Percentiles rank a stretch among this genome's conserved stretches.
Conservation (phyloP, 2,329 filamentous ascomycete species). For the Fonsecaea nubica region DNA sequence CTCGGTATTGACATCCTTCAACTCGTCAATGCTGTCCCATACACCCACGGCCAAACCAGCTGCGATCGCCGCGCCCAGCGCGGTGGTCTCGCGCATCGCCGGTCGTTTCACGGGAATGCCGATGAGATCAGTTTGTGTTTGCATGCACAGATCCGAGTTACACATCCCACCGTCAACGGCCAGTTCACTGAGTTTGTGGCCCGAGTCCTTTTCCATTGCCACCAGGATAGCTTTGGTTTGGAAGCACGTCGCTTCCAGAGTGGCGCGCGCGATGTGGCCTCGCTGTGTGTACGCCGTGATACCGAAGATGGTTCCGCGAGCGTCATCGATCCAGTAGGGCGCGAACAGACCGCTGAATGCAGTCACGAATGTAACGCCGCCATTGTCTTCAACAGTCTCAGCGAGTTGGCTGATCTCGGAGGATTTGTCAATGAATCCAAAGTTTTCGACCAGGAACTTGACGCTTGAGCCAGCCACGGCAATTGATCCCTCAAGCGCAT, state of each 20-base stretch:
- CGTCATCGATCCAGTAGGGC: slow-evolving; percentile 94
- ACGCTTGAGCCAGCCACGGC: slow-evolving; percentile 82
- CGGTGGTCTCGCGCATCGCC: slow-evolving; percentile 87
- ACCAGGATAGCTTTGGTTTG: slow-evolving; percentile 91
- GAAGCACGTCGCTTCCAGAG: slow-evolving; percentile 88
- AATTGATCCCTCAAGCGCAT: slow-evolving; percentile 83
- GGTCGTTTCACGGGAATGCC: slow-evolving; percentile 83
- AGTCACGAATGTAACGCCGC: slow-evolving; percentile 84
- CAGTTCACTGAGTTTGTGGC: slow-evolving; percentile 74
- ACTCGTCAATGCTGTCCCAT: slow-evolving; percentile 76
- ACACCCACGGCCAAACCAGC: slow-evolving; percentile 83
- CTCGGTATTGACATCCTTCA: slow-evolving; percentile 73
- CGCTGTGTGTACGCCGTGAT: slow-evolving; percentile 84
- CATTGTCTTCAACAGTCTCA: slow-evolving; percentile 73
- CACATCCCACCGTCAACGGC: slow-evolving; percentile 90
- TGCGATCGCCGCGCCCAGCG: slow-evolving; percentile 85
- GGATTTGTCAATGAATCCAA: slow-evolving; percentile 67
- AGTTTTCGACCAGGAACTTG: slow-evolving; percentile 73
- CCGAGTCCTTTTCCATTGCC: slow-evolving; percentile 87
- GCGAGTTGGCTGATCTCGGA: slow-evolving; percentile 70
- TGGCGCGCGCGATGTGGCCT: slow-evolving; percentile 86
- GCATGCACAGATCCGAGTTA: slow-evolving; percentile 88
- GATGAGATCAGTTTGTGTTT: slow-evolving; percentile 80
- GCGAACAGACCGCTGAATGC: slow-evolving; percentile 91
- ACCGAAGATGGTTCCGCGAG: slow-evolving; percentile 85